Conservation (phyloP, 2,329 filamentous ascomycete species). For the Cladophialophora yegresii region DNA sequence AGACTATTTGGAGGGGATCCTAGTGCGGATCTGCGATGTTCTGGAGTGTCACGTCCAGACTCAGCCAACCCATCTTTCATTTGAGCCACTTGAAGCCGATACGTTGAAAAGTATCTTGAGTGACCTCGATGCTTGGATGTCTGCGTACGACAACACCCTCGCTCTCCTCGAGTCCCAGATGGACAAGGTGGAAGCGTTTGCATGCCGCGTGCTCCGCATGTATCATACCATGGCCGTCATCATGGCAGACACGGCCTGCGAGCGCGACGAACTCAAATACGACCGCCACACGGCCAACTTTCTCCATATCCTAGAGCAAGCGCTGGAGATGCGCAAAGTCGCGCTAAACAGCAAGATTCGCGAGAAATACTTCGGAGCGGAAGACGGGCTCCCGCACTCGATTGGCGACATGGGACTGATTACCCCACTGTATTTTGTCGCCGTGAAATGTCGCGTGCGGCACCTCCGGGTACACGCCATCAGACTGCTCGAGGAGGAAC, state of each 20-base stretch:
- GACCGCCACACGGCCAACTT: slow-evolving; percentile 37
- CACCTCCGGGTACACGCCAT: slow-evolving; percentile 39
- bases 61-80: not conserved
- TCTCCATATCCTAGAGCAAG: slow-evolving; percentile 26
- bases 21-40: slow-evolving; percentile 1
- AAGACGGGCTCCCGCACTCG: slow-evolving; percentile 8
- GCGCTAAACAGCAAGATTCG: not conserved
- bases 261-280: slow-evolving; percentile 37
- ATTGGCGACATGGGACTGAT: slow-evolving; percentile 40
- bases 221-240: slow-evolving; percentile 22
- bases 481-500: slow-evolving; percentile 26
- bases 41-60: too few relatives aligned
- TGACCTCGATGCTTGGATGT: not conserved
- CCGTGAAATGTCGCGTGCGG: slow-evolving; percentile 41
- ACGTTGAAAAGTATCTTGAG: not conserved
- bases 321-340: not conserved
- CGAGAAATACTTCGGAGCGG: not conserved
- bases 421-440: slow-evolving; percentile 41
- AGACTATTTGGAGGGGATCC: slow-evolving; percentile 11
- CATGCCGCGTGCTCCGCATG: slow-evolving; percentile 6
- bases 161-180: not conserved
- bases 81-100: not conserved
- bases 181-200: slow-evolving; percentile 10
- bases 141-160: not conserved
- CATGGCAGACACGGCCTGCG: slow-evolving; percentile 38